Evolutionary conservation across 1,284 basidiomycete species (phyloP).

Genomic region (Leccinum griseonigrum): DNA sequence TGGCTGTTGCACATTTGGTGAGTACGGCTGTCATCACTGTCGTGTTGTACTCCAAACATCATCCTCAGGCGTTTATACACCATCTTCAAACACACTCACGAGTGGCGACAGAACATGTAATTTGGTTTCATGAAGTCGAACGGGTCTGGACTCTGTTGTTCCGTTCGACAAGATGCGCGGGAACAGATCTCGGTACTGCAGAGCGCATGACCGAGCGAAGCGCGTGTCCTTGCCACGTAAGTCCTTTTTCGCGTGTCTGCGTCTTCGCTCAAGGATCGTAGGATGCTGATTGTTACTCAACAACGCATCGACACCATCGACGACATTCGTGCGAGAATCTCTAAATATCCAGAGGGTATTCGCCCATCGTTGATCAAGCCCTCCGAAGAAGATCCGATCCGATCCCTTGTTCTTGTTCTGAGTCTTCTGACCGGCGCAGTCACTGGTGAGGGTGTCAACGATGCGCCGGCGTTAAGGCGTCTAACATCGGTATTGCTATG

Average conservation of each 20-base stretch:
- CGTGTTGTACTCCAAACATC: no score
- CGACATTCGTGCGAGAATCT: constrained; percentile 32
- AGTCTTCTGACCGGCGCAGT: constrained; percentile 43
- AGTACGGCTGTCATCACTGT: no score
- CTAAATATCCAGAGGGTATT: constrained; percentile 18
- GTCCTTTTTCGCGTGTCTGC: background rate
- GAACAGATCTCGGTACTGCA: constrained; percentile 40
- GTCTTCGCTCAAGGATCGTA: background rate
- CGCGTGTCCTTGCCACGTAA: constrained; percentile 55
- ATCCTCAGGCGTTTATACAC: no score
- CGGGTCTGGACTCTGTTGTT: constrained; percentile 25
- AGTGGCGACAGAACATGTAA: no score
- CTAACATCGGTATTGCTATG: constrained; percentile 89
- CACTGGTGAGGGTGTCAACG: constrained; percentile 43
- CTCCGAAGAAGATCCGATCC: constrained; percentile 29
- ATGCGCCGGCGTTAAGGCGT: constrained; percentile 58
- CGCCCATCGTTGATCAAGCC: constrained; percentile 25
- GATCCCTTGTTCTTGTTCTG: constrained; percentile 36
- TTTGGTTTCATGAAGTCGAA: constrained; percentile 34
- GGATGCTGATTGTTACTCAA: constrained; percentile 45
- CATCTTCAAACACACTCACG: no score
- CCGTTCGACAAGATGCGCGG: constrained; percentile 34
- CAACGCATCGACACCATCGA: constrained; percentile 40
- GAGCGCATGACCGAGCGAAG: constrained; percentile 51
- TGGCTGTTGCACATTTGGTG: no score